Evolutionary conservation across 768 basidiomycete species (phyloP), one percentile per base, ranked within the genome.

Genomic region (Xerocomellus intermedius): DNA sequence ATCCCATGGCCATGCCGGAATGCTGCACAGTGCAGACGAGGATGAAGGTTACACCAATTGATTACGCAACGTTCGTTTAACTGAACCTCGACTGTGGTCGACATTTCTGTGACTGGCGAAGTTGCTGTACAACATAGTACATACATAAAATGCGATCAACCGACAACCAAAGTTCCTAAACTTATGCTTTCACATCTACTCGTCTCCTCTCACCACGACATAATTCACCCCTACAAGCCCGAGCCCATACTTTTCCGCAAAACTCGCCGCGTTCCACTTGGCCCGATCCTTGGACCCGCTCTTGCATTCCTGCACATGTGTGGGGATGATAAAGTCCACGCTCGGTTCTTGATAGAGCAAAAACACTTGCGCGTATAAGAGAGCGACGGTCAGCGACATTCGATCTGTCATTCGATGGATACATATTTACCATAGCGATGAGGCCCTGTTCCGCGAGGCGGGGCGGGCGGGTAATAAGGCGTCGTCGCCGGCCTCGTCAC

Each of bases 201-300:
- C 60, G 8, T 56, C 59, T 2, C 66, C 70, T 8, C 19, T 64
- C 8, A 81, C 77, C 46, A 79, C 54, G 60, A 85, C 80, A 63
- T 79, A 85, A 60, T 81, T 85, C 14, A 76, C 81, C 13, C 81
- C 86, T 19, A 86, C 82, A 6, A 85, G 70, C 66, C 76, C 80
- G 43, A 87, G 68, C 0, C 76, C 76, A 57, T 84, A 71, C 59
- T 67, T 65, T 8, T 79, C 68, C 21, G 77, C 84, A 63, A 87
- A 86, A 3, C 62, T 65, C 10, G 77, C 56, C 5, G 78, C 79
- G n/a, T 82, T 74, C 86, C 86, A 87, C 33, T 69, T 79, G 3
- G 75, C 70, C 13, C 85, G 72, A 37, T 79, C 75, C 48, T 75
- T 75, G 7, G 75, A 58, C n/a, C 71, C 73, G 4, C 67, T 72